Base-by-base conservation (phyloP, 202 grass and related monocot species). In the Hordeum pubiflorum region DNA sequence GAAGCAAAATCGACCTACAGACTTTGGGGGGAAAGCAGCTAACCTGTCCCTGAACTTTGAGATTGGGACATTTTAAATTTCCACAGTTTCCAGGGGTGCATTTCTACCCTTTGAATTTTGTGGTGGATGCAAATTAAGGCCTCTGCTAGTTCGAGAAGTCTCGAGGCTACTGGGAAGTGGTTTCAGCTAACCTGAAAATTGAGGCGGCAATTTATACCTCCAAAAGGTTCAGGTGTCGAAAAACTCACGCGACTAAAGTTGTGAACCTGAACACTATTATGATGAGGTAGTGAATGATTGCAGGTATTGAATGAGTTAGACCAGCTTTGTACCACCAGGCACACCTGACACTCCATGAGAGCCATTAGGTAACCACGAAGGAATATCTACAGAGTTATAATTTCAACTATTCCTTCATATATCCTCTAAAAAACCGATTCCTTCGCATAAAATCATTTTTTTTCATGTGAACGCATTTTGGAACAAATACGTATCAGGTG, bases 391-490 rank as follows among this genome's bases (percentile, higher is more conserved):
- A 29, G 14, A 40, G 50, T 41, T n/a, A 41, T 50, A 78, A 23
- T 68, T 69, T 38, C 21, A 26, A 20, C 10, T 76, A 74, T 71
- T 87, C 15, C 15, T 74, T 78, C 75, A 69, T 33, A 9, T 54
- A 54, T 54, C 5, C 2, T 54, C 48, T 0, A 54, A 54, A 18
- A 52, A 52, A 38, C 11, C 9, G 32, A 75, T 70, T 86, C 10
- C 21, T 73, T 77, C 75, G 50, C 23, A 11, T 33, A 43, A 52
- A 61, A 63, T 2, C 40, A 61, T 27, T 69, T 44, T 63, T 65
- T 41, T 12, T 43, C 20, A 69, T 14, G 38, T 69, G 66, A 69
- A 43, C 15, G 66, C 31, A 50, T 23, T 61, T 68, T 39, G 7
- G 38, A 2, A 39, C 38, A 39, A 69, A 76, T 36, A 76, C 3